Conservation (phyloP, 441 rosid species). For the Pelargonium fulgidum region DNA sequence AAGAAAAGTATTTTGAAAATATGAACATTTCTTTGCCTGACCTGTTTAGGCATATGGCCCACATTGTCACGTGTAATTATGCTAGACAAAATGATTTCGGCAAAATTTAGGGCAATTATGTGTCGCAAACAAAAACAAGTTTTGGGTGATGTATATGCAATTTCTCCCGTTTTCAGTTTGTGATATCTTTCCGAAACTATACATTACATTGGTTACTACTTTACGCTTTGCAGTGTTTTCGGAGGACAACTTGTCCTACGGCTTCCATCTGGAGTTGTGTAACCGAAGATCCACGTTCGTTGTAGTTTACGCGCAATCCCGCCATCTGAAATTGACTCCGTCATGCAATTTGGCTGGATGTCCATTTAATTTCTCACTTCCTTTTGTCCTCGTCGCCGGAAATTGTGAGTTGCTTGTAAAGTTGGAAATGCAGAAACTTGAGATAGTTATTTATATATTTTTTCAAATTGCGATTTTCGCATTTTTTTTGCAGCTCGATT, state of each 20-base stretch:
- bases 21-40: too few relatives aligned
- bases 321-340: conserved; percentile 17
- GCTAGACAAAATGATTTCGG: too few relatives aligned
- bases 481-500: conserved; percentile 12
- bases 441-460: conserved; percentile 29
- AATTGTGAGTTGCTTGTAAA: conserved; percentile 32
- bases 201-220: neutral
- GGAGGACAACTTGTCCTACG: conserved; percentile 97
- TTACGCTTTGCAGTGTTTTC: conserved; percentile 55
- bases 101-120: too few relatives aligned
- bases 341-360: conserved; percentile 16
- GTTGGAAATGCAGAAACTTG: conserved; percentile 26
- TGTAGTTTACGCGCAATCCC: conserved; percentile 15
- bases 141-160: too few relatives aligned
- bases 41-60: too few relatives aligned
- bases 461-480: conserved; percentile 18
- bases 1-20: too few relatives aligned
- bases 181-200: neutral
- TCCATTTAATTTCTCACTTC: conserved; percentile 13
- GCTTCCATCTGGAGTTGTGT: conserved; percentile 96
- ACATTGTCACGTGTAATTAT: too few relatives aligned
- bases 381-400: conserved; percentile 16
- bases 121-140: too few relatives aligned
- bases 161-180: too few relatives aligned
- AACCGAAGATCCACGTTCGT: conserved; percentile 20